Evolutionary conservation across 2,329 filamentous ascomycete species (phyloP).

Genomic region (Sporothrix protearum): DNA sequence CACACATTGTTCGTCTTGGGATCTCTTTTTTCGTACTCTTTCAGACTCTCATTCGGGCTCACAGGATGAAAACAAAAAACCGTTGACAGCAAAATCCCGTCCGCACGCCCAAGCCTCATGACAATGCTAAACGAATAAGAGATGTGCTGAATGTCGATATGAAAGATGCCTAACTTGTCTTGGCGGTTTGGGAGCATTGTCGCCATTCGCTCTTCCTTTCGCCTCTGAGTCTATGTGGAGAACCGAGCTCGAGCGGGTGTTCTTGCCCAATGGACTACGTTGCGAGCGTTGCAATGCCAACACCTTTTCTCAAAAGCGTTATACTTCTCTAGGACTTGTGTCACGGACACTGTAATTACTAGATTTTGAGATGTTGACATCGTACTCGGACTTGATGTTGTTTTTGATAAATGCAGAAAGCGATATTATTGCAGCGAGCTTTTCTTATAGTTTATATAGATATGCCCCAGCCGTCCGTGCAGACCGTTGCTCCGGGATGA

Average conservation of each 20-base stretch:
- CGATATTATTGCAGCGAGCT: not conserved
- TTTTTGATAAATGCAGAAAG: not conserved
- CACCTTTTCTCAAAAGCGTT: no score
- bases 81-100: not conserved
- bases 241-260: no score
- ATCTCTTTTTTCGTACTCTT: slow-evolving; percentile 2
- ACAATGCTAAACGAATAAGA: not conserved
- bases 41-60: not conserved
- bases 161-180: not conserved
- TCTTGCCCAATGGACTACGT: no score
- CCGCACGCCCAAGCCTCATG: not conserved
- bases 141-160: not conserved
- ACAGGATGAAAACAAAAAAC: not conserved
- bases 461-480: not conserved
- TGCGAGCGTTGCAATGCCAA: no score
- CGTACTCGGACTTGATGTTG: not conserved
- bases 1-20: not conserved
- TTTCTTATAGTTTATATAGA: not conserved
- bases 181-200: not conserved
- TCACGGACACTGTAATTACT: no score
- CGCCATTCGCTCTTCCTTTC: not conserved
- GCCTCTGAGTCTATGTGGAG: no score
- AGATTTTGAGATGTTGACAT: not conserved
- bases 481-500: not conserved
- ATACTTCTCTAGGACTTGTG: no score